Percentiles rank a stretch among this genome's conserved stretches.
These are phyloP conservation scores for Ustilago hordei DNA, from an alignment of 1,284 basidiomycete species.

Conservation along the genomic window DNA sequence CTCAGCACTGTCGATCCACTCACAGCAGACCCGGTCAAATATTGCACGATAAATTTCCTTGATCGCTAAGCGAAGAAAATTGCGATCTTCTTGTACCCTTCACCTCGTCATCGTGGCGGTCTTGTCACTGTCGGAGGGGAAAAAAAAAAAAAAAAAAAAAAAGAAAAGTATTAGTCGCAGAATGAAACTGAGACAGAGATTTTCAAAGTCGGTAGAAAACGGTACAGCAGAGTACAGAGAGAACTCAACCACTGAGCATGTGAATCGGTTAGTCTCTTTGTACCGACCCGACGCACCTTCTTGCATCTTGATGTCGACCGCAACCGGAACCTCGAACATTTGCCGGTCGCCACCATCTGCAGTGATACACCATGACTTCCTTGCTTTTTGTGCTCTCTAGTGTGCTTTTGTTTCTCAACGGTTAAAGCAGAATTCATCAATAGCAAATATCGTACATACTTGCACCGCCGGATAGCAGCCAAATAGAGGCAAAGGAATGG, in stretches of 20 bases:
- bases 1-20: slow-evolving; percentile 29
- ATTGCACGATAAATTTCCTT: background rate
- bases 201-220: slow-evolving; percentile 8
- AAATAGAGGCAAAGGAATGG: background rate
- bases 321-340: slow-evolving; percentile 7
- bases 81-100: slow-evolving; percentile 8
- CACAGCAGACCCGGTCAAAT: slow-evolving; percentile 22
- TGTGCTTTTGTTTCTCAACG: no score
- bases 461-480: no score
- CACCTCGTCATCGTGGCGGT: slow-evolving; percentile 23
- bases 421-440: no score
- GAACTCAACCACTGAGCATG: slow-evolving; percentile 12
- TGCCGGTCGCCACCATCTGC: slow-evolving; percentile 13
- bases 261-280: slow-evolving; percentile 22
- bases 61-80: slow-evolving; percentile 24
- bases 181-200: slow-evolving; percentile 2
- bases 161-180: slow-evolving; percentile 11
- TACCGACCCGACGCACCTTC: background rate
- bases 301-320: slow-evolving; percentile 21
- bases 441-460: no score
- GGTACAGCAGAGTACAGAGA: background rate
- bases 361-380: background rate
- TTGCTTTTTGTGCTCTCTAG: background rate
- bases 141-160: slow-evolving; percentile 22
- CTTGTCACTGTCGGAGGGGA: slow-evolving; percentile 20